Evolutionary conservation across 2,329 filamentous ascomycete species (phyloP).

Genomic region (Aspergillus ochraceoroseus): DNA sequence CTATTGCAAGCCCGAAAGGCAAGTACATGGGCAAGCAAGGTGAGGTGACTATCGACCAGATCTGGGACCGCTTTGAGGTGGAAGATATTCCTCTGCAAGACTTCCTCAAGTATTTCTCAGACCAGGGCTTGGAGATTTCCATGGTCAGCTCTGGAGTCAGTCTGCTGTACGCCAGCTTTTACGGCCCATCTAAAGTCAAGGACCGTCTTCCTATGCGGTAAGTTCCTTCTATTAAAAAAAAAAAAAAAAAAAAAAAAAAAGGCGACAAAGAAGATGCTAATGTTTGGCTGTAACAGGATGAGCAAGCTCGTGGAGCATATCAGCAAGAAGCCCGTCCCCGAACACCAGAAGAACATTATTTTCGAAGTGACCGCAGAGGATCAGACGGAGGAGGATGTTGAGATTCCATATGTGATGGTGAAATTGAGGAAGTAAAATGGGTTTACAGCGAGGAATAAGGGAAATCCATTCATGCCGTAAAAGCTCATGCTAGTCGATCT

Average conservation of each 20-base stretch:
- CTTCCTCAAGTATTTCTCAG: slow-evolving; percentile 75
- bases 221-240: no score
- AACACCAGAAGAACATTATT: slow-evolving; percentile 90
- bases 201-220: slow-evolving; percentile 70
- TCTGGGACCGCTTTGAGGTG: slow-evolving; percentile 96
- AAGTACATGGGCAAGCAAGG: slow-evolving; percentile 75
- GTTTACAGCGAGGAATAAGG: not conserved
- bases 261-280: slow-evolving; percentile 28
- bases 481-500: slow-evolving; percentile 1
- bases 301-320: slow-evolving; percentile 83
- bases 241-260: no score
- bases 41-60: slow-evolving; percentile 80
- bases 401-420: slow-evolving; percentile 94
- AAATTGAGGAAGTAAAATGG: slow-evolving; percentile 52
- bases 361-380: slow-evolving; percentile 96
- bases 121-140: slow-evolving; percentile 72
- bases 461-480: not conserved
- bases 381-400: slow-evolving; percentile 82
- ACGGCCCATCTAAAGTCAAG: slow-evolving; percentile 74
- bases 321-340: slow-evolving; percentile 85
- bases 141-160: slow-evolving; percentile 99
- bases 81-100: slow-evolving; percentile 78
- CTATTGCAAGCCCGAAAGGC: slow-evolving; percentile 88
- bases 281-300: slow-evolving; percentile 54
- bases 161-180: slow-evolving; percentile 90